These are phyloP conservation scores for Boletus semigastroideus DNA, from an alignment of 1,284 basidiomycete species.

Conservation along the genomic window DNA sequence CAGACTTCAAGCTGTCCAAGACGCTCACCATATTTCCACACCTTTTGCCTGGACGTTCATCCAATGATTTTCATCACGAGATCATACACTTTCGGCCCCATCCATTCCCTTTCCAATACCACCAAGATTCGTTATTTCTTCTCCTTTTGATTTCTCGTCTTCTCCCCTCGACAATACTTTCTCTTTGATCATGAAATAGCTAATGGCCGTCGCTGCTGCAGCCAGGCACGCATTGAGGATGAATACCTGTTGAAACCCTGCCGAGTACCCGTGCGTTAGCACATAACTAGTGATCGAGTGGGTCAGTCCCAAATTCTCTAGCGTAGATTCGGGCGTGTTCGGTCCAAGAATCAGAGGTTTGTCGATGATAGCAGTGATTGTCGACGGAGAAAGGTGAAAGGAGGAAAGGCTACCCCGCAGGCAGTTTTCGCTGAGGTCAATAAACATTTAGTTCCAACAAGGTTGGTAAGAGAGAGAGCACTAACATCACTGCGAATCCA, in stretches of 20 bases:
- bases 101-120: not conserved
- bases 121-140: slow-evolving; percentile 25
- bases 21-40: not conserved
- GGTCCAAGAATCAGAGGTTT: slow-evolving; percentile 48
- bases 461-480: not conserved
- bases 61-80: not conserved
- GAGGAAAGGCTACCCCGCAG: slow-evolving; percentile 43
- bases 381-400: slow-evolving; percentile 36
- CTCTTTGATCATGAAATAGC: slow-evolving; percentile 56
- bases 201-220: slow-evolving; percentile 47
- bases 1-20: not conserved
- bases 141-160: slow-evolving; percentile 44
- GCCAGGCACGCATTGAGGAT: slow-evolving; percentile 51
- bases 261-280: slow-evolving; percentile 51
- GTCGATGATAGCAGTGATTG: slow-evolving; percentile 45
- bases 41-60: not conserved
- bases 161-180: slow-evolving; percentile 57
- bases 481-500: slow-evolving; percentile 55
- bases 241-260: slow-evolving; percentile 59
- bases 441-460: not conserved
- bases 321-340: slow-evolving; percentile 25
- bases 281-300: slow-evolving; percentile 40
- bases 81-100: slow-evolving; percentile 5
- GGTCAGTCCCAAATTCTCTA: slow-evolving; percentile 37
- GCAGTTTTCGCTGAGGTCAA: slow-evolving; percentile 49